Evolutionary conservation across 1,139 yeast species (phyloP), one percentile per base, ranked within the genome.

Genomic region (Blastobotrys persicus): DNA sequence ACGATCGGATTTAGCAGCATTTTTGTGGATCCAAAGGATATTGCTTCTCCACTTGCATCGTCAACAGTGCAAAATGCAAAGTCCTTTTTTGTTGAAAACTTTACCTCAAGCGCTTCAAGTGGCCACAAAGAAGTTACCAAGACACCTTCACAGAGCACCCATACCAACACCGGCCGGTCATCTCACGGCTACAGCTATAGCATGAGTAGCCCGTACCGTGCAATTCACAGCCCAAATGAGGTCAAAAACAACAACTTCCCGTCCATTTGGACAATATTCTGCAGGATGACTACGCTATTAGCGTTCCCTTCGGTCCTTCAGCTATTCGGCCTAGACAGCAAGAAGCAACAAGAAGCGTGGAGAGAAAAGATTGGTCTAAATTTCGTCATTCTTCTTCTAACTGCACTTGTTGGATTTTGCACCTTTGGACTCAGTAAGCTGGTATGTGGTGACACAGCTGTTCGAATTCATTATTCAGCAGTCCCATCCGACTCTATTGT

Each of bases 271-370:
- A 77, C 79, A 58, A 70, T 81, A 2, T 89, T 86, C 66, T 88
- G 95, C 65, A 80, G 80, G 59, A 58, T 76, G 9, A 68, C 88
- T 20, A 88, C 96, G 0, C 83, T 86, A 63, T 85, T 94, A 88
- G 84, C 94, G 88, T 89, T 92, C 2, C 95, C 96, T 0, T 75
- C 81, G 11, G 54, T 88, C n/a, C 70, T 89, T 56, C 71, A 70
- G 46, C 63, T 82, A 45, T 81, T 78, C 66, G 96, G 96, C 1
- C 76, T 88, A 70, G 75, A 75, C 31, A 79, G 83, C 34, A 78
- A 78, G 57, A 85, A 80, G 46, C 78, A 91, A 59, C 96, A 87
- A 65, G 78, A 79, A 69, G 96, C 96, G 0, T 89, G 97, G 97
- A 76, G 96, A 63, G 96, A 89, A 65, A 89, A 89, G 64, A 81